Evolutionary conservation across 2,329 filamentous ascomycete genomes (phyloP).

Genomic region (Penicillium sp.): DNA sequence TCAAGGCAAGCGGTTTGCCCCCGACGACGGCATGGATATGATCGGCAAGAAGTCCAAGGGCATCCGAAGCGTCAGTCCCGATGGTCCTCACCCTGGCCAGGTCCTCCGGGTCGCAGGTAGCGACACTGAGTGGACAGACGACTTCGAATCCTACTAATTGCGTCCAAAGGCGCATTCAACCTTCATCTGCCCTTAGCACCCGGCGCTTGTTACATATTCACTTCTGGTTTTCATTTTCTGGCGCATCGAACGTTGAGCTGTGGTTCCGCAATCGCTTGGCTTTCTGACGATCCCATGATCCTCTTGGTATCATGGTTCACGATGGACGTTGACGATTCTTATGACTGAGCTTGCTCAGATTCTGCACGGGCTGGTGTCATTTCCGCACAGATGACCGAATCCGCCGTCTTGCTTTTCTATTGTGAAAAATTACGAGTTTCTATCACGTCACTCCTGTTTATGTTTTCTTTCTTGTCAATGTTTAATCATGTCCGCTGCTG

Average conservation of each 20-base stretch:
- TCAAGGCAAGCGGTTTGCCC: conserved; percentile 61
- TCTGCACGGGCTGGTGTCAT: conserved; percentile 13
- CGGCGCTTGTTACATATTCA: conserved; percentile 6
- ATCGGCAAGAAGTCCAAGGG: conserved; percentile 46
- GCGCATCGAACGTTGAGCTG: conserved; percentile 20
- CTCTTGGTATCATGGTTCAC: conserved; percentile 21
- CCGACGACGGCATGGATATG: conserved; percentile 37
- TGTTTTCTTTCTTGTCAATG: conserved; percentile 20
- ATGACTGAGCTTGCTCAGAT: conserved; percentile 18
- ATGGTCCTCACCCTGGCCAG: conserved; percentile 43
- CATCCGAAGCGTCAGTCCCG: conserved; percentile 48
- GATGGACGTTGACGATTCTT: conserved; percentile 19
- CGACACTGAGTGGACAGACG: conserved; percentile 55
- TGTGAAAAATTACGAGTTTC: conserved; percentile 33
- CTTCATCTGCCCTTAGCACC: conserved; percentile 6
- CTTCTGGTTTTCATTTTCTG: conserved; percentile 9
- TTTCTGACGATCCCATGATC: conserved; percentile 31
- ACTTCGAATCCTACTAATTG: conserved; percentile 44
- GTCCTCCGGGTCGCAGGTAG: conserved; percentile 50
- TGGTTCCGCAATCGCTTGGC: conserved; percentile 18
- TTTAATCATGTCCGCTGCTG: conserved; percentile 13
- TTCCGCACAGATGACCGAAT: conserved; percentile 8
- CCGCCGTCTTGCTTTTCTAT: conserved; percentile 18
- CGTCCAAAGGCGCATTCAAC: conserved; percentile 8
- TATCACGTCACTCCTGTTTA: conserved; percentile 24